These are phyloP conservation scores for Cystofilobasidium macerans DNA, from an alignment of 768 basidiomycete genomes.

Conservation along the genomic window DNA sequence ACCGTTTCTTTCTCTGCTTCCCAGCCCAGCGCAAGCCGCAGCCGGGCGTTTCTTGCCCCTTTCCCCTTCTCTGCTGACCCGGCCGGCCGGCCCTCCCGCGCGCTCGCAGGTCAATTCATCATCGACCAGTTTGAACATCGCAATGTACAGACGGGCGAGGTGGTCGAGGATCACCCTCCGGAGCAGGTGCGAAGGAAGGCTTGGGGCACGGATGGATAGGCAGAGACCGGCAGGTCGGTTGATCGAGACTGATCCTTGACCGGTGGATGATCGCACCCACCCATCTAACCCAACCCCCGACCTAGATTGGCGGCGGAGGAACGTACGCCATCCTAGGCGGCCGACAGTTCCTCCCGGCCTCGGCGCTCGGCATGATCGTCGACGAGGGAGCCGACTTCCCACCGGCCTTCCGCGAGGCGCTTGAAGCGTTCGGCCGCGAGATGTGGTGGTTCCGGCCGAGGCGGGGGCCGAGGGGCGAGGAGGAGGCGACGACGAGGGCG, in stretches of 20 bases:
- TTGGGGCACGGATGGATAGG: too few species aligned
- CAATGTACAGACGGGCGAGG: constrained; percentile 47
- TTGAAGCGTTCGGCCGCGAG: constrained; percentile 54
- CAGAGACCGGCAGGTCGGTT: too few species aligned
- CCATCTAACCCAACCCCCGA: too few species aligned
- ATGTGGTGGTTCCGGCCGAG: constrained; percentile 66
- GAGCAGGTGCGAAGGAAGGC: constrained; percentile 45
- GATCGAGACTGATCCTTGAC: too few species aligned
- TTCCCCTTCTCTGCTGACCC: neutral
- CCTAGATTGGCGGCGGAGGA: constrained; percentile 77
- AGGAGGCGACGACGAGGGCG: constrained; percentile 55
- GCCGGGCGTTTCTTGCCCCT: constrained; percentile 1
- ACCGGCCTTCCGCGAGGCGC: constrained; percentile 45
- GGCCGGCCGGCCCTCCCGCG: too few species aligned
- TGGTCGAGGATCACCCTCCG: constrained; percentile 43
- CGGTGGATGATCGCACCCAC: too few species aligned
- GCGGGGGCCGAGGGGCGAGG: constrained; percentile 41
- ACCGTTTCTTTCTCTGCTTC: neutral
- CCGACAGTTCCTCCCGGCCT: constrained; percentile 19
- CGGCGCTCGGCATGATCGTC: constrained; percentile 62
- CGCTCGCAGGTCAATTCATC: constrained; percentile 63
- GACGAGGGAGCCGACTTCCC: constrained; percentile 74
- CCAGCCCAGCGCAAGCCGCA: constrained; percentile 6
- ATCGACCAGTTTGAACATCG: constrained; percentile 65
- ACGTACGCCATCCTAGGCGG: constrained; percentile 58